Base-by-base conservation (phyloP, 179 eudicot genomes). In the Beta lomatogona region DNA sequence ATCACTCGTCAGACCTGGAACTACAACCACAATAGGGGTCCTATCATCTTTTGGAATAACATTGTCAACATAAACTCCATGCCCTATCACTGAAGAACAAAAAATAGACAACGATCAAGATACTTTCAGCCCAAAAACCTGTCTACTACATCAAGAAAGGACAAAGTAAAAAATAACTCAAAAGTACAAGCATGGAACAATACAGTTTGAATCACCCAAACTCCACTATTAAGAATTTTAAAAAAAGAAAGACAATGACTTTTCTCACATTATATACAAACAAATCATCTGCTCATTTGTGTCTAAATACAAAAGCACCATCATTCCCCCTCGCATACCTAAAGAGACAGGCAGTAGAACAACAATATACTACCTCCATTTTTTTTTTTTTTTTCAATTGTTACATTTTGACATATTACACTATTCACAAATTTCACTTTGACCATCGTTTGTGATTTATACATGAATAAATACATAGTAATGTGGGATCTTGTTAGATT, bases 1-100 rank as follows among this genome's bases (percentile, higher is more conserved):
- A 86, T 92, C 95, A 75, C 99, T 96, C 28, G 97, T 93, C 82
- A 96, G 86, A 69, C 99, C 99, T 61, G 99, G 99, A 82, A 96
- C 80, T 77, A 94, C 90, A 72, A 96, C 73, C 81, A 91, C 85
- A 78, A 93, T 87, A 36, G 99, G 98, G 50, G 86, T 86, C 59
- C 57, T 85, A 83, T 87, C 92, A 84, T 87, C 91, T 75, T 86
- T 80, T 44, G 83, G 58, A 59, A 84, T 72, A 61, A 53, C 71
- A 80, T 84, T 76, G 16, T 83, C 80, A 46, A 65, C 25, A 79
- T 81, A 57, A 67, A 46, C 79, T 57, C 76, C 78, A 73, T 77
- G 82, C 74, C 87, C 84, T 45, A 53, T 57, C 82, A 88, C 90
- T 86, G 89, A 3, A 66, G 31, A 83, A 70, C 61, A 15, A 82